Base-by-base conservation (phyloP, 495 filamentous ascomycete species). In the Penicillium lagena region DNA sequence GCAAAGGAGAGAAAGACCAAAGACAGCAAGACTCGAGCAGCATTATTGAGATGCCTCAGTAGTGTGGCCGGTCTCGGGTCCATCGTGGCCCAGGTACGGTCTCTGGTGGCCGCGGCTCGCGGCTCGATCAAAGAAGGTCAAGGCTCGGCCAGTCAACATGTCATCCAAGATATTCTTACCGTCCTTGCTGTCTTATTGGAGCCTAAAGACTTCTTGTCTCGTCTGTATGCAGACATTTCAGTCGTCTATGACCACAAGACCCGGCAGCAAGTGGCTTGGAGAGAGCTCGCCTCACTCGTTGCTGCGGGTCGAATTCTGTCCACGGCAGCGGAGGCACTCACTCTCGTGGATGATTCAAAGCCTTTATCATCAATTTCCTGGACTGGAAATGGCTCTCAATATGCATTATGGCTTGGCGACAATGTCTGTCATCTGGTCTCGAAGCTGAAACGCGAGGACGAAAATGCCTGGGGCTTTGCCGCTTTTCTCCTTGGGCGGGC, bases 61-160 rank as follows among this genome's bases (percentile, higher is more conserved):
- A 94, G 83, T 47, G 66, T 89, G 28, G 66, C 80, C 7, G 91
- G 88, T 4, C 60, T 91, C 27, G 87, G 85, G 30, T 81, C 84
- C 15, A 64, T 91, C 14, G 50, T 86, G 2, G 67, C 78, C 12
- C 74, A 81, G 33, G 65, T 95, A 12, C 77, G 77, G 43, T 68
- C 73, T 17, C 53, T 79, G 7, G 72, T 80, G 37, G 54, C 58
- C 17, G 42, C 50, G 13, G 44, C 52, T 28, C 62, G 58, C 4
- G 55, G 61, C 27, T 52, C 57, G 13, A 39, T 56, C 15, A 51
- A 59, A 10, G 40, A 62, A 41, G 50, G 55, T 13, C 47, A 64
- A 37, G 58, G 55, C n/a, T 64, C 65, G 14, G 59, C 50, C 12
- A 58, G 37, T 28, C 47, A 55, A 13, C 31, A 59, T 40, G 54